Conservation (phyloP, 2,329 filamentous ascomycete species). For the Aureobasidium vineae region DNA sequence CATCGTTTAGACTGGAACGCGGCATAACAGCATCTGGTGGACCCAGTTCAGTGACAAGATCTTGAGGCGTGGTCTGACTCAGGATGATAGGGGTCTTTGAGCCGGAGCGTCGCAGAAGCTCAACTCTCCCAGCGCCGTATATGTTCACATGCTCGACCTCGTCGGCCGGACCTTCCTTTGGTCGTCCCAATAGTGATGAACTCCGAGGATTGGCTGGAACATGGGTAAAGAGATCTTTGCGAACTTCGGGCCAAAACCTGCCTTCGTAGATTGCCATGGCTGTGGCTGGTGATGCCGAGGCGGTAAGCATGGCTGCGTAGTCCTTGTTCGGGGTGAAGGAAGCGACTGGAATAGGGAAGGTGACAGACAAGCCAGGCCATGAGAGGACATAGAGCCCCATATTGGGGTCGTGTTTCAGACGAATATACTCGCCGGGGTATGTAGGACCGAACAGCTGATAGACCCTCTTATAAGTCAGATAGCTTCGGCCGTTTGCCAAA, state of each 20-base stretch:
- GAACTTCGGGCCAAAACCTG: conserved; percentile 82
- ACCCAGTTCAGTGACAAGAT: conserved; percentile 84
- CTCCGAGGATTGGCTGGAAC: conserved; percentile 71
- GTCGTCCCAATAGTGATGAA: conserved; percentile 65
- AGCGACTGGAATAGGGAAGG: conserved; percentile 73
- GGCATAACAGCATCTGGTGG: conserved; percentile 88
- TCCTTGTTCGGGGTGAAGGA: conserved; percentile 75
- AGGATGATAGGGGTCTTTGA: conserved; percentile 69
- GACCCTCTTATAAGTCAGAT: conserved; percentile 57
- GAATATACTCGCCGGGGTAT: conserved; percentile 88
- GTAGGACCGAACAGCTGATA: conserved; percentile 95
- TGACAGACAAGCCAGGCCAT: conserved; percentile 92
- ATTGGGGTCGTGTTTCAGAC: conserved; percentile 55
- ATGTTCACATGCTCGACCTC: conserved; percentile 81
- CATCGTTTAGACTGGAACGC: conserved; percentile 28
- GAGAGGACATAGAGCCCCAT: conserved; percentile 83
- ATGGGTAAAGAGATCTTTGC: conserved; percentile 73
- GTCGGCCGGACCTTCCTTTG: conserved; percentile 77
- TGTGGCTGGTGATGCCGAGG: conserved; percentile 70
- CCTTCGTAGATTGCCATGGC: conserved; percentile 92
- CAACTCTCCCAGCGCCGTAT: conserved; percentile 73
- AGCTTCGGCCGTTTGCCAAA: conserved; percentile 63
- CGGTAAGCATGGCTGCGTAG: conserved; percentile 81
- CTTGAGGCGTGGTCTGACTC: conserved; percentile 86
- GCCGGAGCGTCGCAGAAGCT: conserved; percentile 70